A percentile compares a stretch with the other conserved stretches of the same genome.
phyloP scores from a whole-genome alignment of 2,329 filamentous ascomycete species.

The Aspergillus texensis region DNA sequence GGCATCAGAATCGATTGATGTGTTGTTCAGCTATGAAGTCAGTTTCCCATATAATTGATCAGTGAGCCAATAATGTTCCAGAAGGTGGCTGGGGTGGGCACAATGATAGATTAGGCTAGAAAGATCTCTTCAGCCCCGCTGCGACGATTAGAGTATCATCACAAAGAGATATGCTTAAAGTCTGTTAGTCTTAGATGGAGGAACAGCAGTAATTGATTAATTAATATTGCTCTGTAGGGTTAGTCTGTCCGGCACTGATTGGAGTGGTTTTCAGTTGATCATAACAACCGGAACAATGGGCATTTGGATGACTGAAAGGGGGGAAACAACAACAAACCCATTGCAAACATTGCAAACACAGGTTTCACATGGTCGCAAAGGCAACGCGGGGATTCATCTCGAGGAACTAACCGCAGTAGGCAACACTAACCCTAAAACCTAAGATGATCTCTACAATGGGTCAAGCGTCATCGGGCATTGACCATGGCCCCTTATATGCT shows the following conservation, averaged over 20 bases:
- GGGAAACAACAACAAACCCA: conserved; percentile 14
- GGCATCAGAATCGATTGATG: conserved; percentile 13
- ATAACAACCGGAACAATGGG: neutral
- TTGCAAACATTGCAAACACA: conserved; percentile 17
- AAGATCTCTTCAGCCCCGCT: conserved; percentile 14
- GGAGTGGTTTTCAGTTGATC: neutral
- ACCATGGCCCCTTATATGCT: neutral
- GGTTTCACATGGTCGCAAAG: conserved; percentile 5
- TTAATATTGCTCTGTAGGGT: neutral
- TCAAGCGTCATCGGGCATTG: neutral
- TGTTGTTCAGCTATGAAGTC: conserved; percentile 22
- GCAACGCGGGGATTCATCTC: conserved; percentile 13
- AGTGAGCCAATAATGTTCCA: conserved; percentile 17
- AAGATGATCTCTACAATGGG: neutral
- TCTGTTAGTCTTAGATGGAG: conserved; percentile 9
- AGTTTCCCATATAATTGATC: conserved; percentile 17
- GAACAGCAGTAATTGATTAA: neutral
- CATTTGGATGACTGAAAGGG: neutral
- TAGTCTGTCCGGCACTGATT: neutral
- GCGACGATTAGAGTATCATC: conserved; percentile 1
- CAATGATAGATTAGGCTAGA: conserved; percentile 17
- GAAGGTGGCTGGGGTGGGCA: conserved; percentile 20
- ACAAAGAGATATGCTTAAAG: conserved; percentile 12
- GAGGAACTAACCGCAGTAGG: neutral
- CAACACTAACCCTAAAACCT: neutral